phyloP scores from a whole-genome alignment of 1,139 yeast genomes.

The Sugiyamaella sp. region DNA sequence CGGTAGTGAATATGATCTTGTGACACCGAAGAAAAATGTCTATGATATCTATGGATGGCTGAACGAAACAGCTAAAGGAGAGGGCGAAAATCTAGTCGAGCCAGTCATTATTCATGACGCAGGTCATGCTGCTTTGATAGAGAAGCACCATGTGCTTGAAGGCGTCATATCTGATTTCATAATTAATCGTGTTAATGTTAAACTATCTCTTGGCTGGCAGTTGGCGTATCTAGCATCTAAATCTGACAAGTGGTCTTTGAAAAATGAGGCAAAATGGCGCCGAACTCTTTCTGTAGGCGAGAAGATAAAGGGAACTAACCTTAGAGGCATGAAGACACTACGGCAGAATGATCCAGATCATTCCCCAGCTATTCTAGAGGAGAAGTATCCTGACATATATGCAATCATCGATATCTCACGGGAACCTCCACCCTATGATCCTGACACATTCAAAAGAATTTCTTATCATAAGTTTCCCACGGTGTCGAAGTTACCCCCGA shows the following conservation, averaged over 20 bases:
- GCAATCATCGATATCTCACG: conserved; percentile 76
- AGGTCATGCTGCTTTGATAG: conserved; percentile 68
- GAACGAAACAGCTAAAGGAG: conserved; percentile 28
- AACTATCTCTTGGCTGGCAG: conserved; percentile 67
- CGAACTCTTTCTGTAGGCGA: conserved; percentile 52
- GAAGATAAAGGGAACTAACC: conserved; percentile 48
- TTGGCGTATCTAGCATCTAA: conserved; percentile 52
- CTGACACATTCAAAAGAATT: conserved; percentile 55
- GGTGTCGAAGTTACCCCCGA: conserved; percentile 77
- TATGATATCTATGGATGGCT: conserved; percentile 35
- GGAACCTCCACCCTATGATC: conserved; percentile 75
- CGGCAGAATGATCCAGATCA: conserved; percentile 65
- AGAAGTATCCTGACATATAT: conserved; percentile 51
- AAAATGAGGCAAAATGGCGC: conserved; percentile 75
- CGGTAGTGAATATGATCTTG: conserved; percentile 60
- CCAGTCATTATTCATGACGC: conserved; percentile 51
- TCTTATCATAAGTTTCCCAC: conserved; percentile 73
- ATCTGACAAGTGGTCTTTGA: conserved; percentile 77
- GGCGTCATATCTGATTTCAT: conserved; percentile 66
- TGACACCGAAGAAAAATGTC: conserved; percentile 53
- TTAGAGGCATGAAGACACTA: conserved; percentile 75
- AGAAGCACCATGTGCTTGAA: conserved; percentile 65
- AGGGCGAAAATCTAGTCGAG: conserved; percentile 27
- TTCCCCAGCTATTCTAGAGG: conserved; percentile 60
- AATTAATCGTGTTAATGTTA: conserved; percentile 46